Evolutionary conservation across 1,139 yeast species (phyloP).

Genomic region (Kodamaea anthophila): DNA sequence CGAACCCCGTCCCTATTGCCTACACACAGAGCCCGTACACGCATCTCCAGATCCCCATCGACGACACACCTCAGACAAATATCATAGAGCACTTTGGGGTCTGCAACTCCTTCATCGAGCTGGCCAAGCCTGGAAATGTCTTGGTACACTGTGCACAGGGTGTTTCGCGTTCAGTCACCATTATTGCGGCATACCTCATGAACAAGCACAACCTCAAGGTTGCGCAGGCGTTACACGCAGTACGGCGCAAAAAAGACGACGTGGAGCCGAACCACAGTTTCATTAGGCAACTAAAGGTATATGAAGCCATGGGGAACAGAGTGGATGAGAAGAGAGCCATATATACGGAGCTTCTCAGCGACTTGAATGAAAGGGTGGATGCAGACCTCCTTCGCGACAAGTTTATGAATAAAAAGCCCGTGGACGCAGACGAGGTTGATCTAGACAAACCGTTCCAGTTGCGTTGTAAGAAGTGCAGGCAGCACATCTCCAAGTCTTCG

Average conservation of each 20-base stretch:
- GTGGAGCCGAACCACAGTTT: slow-evolving; percentile 80
- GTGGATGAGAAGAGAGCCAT: slow-evolving; percentile 18
- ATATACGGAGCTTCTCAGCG: slow-evolving; percentile 25
- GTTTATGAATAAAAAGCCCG: slow-evolving; percentile 12
- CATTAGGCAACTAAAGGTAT: slow-evolving; percentile 61
- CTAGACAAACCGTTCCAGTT: slow-evolving; percentile 29
- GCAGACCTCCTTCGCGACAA: slow-evolving; percentile 14
- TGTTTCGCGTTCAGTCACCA: slow-evolving; percentile 70
- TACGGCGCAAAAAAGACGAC: slow-evolving; percentile 51
- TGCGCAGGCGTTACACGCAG: slow-evolving; percentile 64
- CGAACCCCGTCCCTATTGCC: slow-evolving; percentile 40
- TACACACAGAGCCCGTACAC: slow-evolving; percentile 40
- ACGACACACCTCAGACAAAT: slow-evolving; percentile 61
- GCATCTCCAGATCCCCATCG: slow-evolving; percentile 60
- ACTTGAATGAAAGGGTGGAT: slow-evolving; percentile 21
- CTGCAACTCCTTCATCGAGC: slow-evolving; percentile 61
- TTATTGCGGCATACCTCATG: slow-evolving; percentile 77
- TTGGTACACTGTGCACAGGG: slow-evolving; percentile 84
- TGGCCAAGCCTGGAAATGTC: slow-evolving; percentile 51
- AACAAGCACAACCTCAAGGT: slow-evolving; percentile 53
- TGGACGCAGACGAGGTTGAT: slow-evolving; percentile 3
- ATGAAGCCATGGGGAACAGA: slow-evolving; percentile 30
- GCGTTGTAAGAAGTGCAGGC: slow-evolving; percentile 69
- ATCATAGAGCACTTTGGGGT: slow-evolving; percentile 55
- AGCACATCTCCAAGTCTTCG: slow-evolving; percentile 42